phyloP scores from a whole-genome alignment of 768 basidiomycete species.

The Tephrocybe sp. region DNA sequence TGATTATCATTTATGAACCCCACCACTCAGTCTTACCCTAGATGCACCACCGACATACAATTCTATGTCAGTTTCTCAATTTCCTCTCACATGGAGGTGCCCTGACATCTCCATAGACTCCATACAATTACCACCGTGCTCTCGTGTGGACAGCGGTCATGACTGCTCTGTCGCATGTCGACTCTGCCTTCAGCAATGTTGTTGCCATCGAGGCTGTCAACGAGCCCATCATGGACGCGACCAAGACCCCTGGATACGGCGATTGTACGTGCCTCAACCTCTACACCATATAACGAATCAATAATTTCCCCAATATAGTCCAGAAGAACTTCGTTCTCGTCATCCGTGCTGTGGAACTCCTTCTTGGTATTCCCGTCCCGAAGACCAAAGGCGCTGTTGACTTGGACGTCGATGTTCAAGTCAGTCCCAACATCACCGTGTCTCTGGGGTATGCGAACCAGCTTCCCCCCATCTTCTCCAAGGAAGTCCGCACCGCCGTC shows the following conservation, averaged over 20 bases:
- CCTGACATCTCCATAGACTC: constrained; percentile 43
- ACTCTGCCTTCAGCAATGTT: constrained; percentile 63
- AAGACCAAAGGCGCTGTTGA: constrained; percentile 8
- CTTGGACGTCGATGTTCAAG: neutral
- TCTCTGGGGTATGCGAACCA: constrained; percentile 19
- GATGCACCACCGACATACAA: constrained; percentile 66
- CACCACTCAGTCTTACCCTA: constrained; percentile 22
- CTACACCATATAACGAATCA: neutral
- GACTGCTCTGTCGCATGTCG: constrained; percentile 69
- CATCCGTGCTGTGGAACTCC: constrained; percentile 63
- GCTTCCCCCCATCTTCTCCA: constrained; percentile 22
- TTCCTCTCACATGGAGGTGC: neutral
- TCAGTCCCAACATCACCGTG: constrained; percentile 23
- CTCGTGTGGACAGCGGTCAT: constrained; percentile 82
- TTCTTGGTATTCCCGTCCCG: constrained; percentile 53
- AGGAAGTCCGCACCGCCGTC: constrained; percentile 30
- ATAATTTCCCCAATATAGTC: constrained; percentile 37
- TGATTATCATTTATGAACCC: neutral
- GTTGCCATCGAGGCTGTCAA: constrained; percentile 77
- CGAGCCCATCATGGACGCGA: constrained; percentile 75
- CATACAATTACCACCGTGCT: constrained; percentile 73
- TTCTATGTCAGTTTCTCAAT: constrained; percentile 57
- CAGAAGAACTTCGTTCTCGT: constrained; percentile 68
- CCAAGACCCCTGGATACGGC: constrained; percentile 66
- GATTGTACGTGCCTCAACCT: constrained; percentile 46